Evolutionary conservation across 495 filamentous ascomycete species (phyloP).

Genomic region (Recurvomyces mirabilis): DNA sequence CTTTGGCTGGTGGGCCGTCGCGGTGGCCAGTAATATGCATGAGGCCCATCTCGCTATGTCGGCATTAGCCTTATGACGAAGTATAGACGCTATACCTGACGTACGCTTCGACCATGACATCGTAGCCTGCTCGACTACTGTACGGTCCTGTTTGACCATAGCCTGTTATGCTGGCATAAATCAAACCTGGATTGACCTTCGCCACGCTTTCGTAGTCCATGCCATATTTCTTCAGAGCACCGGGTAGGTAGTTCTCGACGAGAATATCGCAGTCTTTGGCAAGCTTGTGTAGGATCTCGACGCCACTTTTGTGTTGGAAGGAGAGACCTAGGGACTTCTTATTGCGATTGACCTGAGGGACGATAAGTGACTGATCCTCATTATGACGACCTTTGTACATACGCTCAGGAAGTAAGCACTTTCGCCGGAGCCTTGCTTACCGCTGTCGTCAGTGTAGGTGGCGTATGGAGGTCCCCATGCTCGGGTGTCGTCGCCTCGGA

Average conservation of each 20-base stretch:
- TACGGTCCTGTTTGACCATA: slow-evolving; percentile 93
- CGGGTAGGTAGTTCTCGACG: slow-evolving; percentile 94
- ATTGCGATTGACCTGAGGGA: slow-evolving; percentile 73
- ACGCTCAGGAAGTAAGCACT: slow-evolving; percentile 91
- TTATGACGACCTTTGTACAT: slow-evolving; percentile 19
- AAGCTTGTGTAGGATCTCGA: slow-evolving; percentile 74
- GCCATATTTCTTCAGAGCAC: slow-evolving; percentile 77
- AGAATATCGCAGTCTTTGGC: slow-evolving; percentile 79
- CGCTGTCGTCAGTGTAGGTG: slow-evolving; percentile 42
- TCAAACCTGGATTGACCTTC: slow-evolving; percentile 67
- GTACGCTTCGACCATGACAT: slow-evolving; percentile 93
- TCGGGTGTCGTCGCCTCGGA: slow-evolving; percentile 82
- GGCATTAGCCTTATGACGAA: not conserved
- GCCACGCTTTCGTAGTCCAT: slow-evolving; percentile 74
- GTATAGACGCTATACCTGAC: not conserved
- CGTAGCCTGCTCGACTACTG: slow-evolving; percentile 79
- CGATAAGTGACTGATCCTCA: slow-evolving; percentile 1
- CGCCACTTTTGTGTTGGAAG: slow-evolving; percentile 71
- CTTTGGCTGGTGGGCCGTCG: slow-evolving; percentile 89
- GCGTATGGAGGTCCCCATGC: slow-evolving; percentile 97
- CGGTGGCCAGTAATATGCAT: slow-evolving; percentile 94
- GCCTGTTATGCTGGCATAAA: slow-evolving; percentile 61
- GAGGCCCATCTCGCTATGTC: slow-evolving; percentile 64
- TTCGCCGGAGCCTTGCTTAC: slow-evolving; percentile 66
- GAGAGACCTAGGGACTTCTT: slow-evolving; percentile 90